phyloP scores from a whole-genome alignment of 129 eudicot species.

The Saposhnikovia divaricata region DNA sequence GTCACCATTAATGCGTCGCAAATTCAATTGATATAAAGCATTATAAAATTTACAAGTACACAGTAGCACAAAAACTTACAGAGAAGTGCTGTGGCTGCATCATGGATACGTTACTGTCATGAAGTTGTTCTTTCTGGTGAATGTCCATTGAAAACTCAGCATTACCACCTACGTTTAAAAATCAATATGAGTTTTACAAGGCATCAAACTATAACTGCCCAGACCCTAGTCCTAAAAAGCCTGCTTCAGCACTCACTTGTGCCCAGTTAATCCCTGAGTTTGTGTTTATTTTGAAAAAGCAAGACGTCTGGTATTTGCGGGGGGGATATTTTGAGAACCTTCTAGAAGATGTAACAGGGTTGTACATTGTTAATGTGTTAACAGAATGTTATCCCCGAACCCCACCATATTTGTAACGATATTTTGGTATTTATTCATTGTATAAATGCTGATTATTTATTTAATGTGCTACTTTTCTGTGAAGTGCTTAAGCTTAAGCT shows the following conservation, averaged over 20 bases:
- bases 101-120: conserved; percentile 60
- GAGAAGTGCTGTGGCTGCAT: conserved; percentile 85
- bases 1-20: neutral
- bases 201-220: neutral
- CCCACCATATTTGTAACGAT: neutral
- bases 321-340: too few species aligned
- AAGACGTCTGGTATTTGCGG: neutral
- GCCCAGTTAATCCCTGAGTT: neutral
- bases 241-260: neutral
- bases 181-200: neutral
- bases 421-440: neutral
- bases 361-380: neutral
- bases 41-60: neutral
- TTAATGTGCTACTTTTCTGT: too few species aligned
- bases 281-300: neutral
- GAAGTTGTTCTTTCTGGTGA: conserved; percentile 90
- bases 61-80: conserved; percentile 34
- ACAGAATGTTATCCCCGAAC: too few species aligned
- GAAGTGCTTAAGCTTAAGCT: too few species aligned
- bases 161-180: conserved; percentile 57
- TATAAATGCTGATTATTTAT: neutral
- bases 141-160: conserved; percentile 76
- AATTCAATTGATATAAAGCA: neutral
- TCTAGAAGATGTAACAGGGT: neutral
- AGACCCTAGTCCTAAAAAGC: neutral